Evolutionary conservation across 768 basidiomycete genomes (phyloP).

Genomic region (Clitopilus passeckerianus): DNA sequence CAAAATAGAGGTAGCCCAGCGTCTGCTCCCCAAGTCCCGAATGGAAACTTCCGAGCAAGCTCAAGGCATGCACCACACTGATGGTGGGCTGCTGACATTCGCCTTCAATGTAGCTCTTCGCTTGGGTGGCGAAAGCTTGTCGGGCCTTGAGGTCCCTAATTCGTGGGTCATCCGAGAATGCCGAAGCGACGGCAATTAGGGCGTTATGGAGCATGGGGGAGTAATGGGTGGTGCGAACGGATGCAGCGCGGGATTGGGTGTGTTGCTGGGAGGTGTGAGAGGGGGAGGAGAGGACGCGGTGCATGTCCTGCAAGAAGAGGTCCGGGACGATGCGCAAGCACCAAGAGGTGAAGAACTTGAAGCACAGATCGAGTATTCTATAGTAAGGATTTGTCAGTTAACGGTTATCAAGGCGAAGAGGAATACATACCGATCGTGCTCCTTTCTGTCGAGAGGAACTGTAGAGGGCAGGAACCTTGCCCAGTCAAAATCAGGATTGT

Average conservation of each 20-base stretch:
- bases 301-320: slow-evolving; percentile 47
- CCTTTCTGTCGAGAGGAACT: slow-evolving; percentile 35
- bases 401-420: background rate
- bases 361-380: slow-evolving; percentile 39
- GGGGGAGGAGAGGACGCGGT: slow-evolving; percentile 30
- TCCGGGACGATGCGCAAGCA: slow-evolving; percentile 42
- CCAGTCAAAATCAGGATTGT: slow-evolving; percentile 47
- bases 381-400: background rate
- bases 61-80: slow-evolving; percentile 38
- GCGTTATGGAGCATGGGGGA: slow-evolving; percentile 73
- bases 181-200: slow-evolving; percentile 40
- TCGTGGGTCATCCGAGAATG: slow-evolving; percentile 38
- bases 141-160: slow-evolving; percentile 37
- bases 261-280: background rate
- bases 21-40: slow-evolving; percentile 43
- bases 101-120: slow-evolving; percentile 40
- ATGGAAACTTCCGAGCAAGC: slow-evolving; percentile 38
- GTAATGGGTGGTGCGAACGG: slow-evolving; percentile 52
- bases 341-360: slow-evolving; percentile 48
- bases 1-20: slow-evolving; percentile 42
- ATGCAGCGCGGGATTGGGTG: slow-evolving; percentile 14
- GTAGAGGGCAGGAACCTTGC: slow-evolving; percentile 38
- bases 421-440: slow-evolving; percentile 36
- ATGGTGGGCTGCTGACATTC: slow-evolving; percentile 43
- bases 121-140: slow-evolving; percentile 33